Evolutionary conservation across 2,329 filamentous ascomycete species (phyloP), one percentile per base, ranked within the genome.

Genomic region (Trichoderma sp.): DNA sequence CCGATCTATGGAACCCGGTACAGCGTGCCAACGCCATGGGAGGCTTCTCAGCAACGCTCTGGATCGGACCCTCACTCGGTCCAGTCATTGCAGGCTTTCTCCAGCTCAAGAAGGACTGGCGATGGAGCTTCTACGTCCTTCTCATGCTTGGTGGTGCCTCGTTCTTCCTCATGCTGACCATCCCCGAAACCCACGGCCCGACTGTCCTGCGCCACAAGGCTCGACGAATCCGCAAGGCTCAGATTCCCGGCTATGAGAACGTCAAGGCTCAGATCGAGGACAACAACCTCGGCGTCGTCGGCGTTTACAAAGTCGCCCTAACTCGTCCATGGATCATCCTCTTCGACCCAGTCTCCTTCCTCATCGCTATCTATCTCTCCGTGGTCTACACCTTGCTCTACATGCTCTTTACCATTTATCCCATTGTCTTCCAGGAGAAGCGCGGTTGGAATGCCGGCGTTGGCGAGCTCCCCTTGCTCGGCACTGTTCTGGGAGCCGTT

Each of bases 341-440:
- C 4, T 82, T 87, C 70, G 85, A 87, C 70, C 76, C 84, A 0
- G 87, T 87, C 46, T 85, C 83, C 0, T 79, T 86, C 61, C 76
- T 85, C 4, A 81, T 81, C 67, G 85, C 85, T 16, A 74, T 87
- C 34, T 87, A 87, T 72, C 79, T 86, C 73, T 80, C 82, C 1
- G 79, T 87, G 13, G 83, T 87, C 4, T 87, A 87, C 69, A 81
- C 79, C 6, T 77, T 86, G 1, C 77, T 85, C 10, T 87, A 87
- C 75, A 87, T 88, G 85, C 80, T 88, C 13, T 88, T 88, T 75
- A 83, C 79, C 26, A 87, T 87, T 68, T 88, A 87, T 66, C 84
- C 82, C 3, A 85, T 86, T 49, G 83, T 87, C 6, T 87, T 85
- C 71, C 82, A 86, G 70, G 75, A 85, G 59, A 80, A 76, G 71